These are phyloP conservation scores for Acorus calamus DNA, from an alignment of 106 monocot species.

Conservation along the genomic window DNA sequence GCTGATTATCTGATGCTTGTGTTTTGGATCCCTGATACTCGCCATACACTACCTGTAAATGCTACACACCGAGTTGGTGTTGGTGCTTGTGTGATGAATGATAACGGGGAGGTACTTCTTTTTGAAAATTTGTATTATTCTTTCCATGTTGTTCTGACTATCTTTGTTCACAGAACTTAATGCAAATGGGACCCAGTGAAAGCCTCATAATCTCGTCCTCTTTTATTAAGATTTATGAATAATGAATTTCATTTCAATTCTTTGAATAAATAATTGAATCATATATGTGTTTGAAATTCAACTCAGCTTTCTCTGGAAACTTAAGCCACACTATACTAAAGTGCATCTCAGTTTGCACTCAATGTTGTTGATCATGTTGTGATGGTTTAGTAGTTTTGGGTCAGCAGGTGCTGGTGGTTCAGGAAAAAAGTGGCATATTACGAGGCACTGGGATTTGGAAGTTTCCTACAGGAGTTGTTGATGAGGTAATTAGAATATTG, in stretches of 20 bases:
- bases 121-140: neutral
- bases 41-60: constrained; percentile 79
- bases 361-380: neutral
- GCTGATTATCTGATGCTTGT: constrained; percentile 84
- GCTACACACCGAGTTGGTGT: constrained; percentile 84
- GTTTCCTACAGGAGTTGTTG: constrained; percentile 86
- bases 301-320: no score
- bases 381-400: neutral
- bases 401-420: constrained; percentile 75
- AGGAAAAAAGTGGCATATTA: constrained; percentile 66
- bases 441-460: constrained; percentile 79
- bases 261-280: no score
- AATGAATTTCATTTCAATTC: no score
- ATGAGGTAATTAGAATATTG: constrained; percentile 41
- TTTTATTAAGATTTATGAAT: no score
- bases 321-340: no score
- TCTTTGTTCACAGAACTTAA: no score
- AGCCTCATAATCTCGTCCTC: no score
- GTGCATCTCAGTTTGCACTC: no score
- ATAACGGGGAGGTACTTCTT: constrained; percentile 58
- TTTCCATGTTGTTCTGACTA: no score
- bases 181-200: no score
- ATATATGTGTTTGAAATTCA: no score
- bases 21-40: constrained; percentile 71
- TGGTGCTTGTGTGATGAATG: constrained; percentile 87